Evolutionary conservation across 768 basidiomycete genomes (phyloP), one percentile per base, ranked within the genome.

Genomic region (Botryobasidium botryosum): DNA sequence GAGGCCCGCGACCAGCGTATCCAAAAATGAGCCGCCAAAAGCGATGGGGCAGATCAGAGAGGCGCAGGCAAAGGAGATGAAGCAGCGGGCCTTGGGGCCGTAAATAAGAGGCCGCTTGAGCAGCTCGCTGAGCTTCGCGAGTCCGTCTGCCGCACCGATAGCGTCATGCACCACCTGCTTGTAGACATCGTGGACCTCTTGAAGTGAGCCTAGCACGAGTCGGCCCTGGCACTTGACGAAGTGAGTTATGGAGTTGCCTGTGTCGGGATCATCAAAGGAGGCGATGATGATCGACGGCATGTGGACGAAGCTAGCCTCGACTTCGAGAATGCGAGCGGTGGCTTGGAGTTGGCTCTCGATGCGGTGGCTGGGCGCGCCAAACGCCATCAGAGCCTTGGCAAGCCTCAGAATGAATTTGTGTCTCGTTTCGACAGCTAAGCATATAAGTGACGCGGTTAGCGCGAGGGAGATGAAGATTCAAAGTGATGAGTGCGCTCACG

Each of bases 281-380:
- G 82, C 75, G 45, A 94, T 80, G 56, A 82, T 65, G 50, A 84
- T 69, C 45, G 74, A 75, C 3, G 83, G 84, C 12, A 85, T 64
- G 61, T 90, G 81, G 32, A 92, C 80, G 57, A 90, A 91, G 57
- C 91, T 85, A 36, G 86, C 85, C 58, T 86, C 77, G 44, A 94
- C 74, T 54, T 90, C 87, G 15, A 96, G 75, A 43, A 90, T 87
- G 13, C 77, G 71, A 0, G 90, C 85, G 6, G 85, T 85, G 7
- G 88, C 81, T 26, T 80, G 68, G 31, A 96, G 74, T 58, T 94
- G 90, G 2, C 86, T 79, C 61, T 92, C 88, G 48, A 96, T 83
- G 26, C 91, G 76, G 62, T 96, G 91, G 20, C 85, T 87, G 0
- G 88, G 87, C 15, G 88, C 85, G 4, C 88, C 87, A 56, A 84